These are phyloP conservation scores for Acanthamoeba quina DNA, from an alignment of 208 protist genomes.

Conservation along the genomic window DNA sequence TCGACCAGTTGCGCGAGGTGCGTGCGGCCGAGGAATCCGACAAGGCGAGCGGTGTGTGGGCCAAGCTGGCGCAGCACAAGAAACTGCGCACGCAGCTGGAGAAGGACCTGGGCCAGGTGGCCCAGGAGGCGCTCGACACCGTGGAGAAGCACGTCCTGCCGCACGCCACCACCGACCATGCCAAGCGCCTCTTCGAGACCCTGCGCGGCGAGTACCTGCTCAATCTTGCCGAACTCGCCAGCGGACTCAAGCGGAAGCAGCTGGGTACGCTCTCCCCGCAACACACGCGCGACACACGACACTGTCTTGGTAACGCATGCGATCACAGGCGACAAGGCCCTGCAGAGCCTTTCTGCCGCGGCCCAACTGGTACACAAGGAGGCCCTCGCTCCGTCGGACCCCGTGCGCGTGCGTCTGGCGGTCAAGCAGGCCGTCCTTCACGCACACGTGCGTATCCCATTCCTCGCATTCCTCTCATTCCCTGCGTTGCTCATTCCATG, in stretches of 20 bases:
- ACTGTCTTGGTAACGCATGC: background rate
- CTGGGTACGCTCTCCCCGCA: background rate
- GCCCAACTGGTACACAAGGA: background rate
- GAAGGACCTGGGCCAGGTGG: background rate
- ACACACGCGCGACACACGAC: no score
- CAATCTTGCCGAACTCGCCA: background rate
- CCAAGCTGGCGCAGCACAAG: conserved; percentile 18
- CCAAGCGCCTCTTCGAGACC: background rate
- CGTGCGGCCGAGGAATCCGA: background rate
- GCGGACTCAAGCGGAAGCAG: background rate
- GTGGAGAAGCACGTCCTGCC: conserved; percentile 36
- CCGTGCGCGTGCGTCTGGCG: background rate
- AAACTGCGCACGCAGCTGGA: conserved; percentile 35
- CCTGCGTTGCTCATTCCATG: background rate
- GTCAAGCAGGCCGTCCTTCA: background rate
- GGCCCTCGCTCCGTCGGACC: background rate
- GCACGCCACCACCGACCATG: background rate
- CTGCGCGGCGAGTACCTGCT: conserved; percentile 1
- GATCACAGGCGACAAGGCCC: background rate
- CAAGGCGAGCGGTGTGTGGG: conserved; percentile 12
- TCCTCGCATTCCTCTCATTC: background rate
- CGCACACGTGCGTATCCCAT: background rate
- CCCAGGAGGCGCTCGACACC: conserved; percentile 7
- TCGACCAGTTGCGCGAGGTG: conserved; percentile 27
- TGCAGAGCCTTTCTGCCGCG: background rate